Percentiles rank a stretch among this genome's conserved stretches.
Evolutionary conservation across 1,139 yeast species (phyloP).

Genomic region (Diutina mesorugosa): DNA sequence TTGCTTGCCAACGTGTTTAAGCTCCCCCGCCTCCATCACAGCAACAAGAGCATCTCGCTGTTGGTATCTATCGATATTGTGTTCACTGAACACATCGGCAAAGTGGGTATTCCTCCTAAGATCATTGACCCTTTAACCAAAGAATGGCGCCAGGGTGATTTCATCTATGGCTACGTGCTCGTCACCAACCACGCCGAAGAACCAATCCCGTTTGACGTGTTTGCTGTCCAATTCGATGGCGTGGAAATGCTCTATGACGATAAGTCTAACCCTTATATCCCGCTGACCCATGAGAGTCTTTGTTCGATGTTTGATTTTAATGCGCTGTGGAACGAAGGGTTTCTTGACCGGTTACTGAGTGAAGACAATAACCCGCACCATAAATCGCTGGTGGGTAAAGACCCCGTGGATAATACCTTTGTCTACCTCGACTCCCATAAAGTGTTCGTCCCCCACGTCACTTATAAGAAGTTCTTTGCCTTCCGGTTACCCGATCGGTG

Average conservation of each 20-base stretch:
- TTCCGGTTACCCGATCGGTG: constrained; percentile 25
- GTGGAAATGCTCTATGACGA: constrained; percentile 6
- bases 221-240: constrained; percentile 8
- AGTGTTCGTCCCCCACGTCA: constrained; percentile 18
- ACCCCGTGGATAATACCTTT: constrained; percentile 20
- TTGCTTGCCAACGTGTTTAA: background rate
- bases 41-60: background rate
- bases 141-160: background rate
- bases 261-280: constrained; percentile 4
- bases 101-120: background rate
- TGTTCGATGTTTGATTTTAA: constrained; percentile 29
- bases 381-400: constrained; percentile 6
- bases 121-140: background rate
- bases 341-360: constrained; percentile 14
- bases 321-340: constrained; percentile 29
- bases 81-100: background rate
- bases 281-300: constrained; percentile 10
- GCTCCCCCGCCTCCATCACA: background rate
- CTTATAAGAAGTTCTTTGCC: constrained; percentile 28
- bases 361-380: constrained; percentile 12
- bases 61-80: background rate
- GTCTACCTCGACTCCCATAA: constrained; percentile 16
- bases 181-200: background rate
- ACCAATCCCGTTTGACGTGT: constrained; percentile 6
- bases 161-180: background rate